Percentiles rank a stretch among this genome's conserved stretches.
phyloP scores from a whole-genome alignment of 495 filamentous ascomycete genomes.

The Daldinia decipiens region DNA sequence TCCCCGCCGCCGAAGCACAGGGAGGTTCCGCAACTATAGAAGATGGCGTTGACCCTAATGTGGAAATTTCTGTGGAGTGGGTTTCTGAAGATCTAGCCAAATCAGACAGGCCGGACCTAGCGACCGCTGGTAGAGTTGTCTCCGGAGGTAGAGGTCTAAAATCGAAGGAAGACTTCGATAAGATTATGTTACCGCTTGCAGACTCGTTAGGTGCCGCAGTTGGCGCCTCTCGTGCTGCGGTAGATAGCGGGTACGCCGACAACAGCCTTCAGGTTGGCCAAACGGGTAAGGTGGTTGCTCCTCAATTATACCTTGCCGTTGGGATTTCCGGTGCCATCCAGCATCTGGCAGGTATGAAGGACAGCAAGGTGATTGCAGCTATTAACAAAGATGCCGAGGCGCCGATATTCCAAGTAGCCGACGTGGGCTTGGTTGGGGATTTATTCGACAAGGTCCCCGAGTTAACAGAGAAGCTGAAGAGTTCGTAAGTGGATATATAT shows the following conservation, averaged over 20 bases:
- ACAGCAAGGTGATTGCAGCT: constrained; percentile 98
- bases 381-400: constrained; percentile 99
- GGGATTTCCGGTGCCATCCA: constrained; percentile 98
- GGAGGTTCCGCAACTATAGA: constrained; percentile 67
- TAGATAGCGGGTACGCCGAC: constrained; percentile 98
- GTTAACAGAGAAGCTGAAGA: constrained; percentile 92
- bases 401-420: constrained; percentile 97
- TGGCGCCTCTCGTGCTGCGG: constrained; percentile 92
- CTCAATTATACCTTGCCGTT: constrained; percentile 92
- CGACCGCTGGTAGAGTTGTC: constrained; percentile 86
- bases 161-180: constrained; percentile 96
- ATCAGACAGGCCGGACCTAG: constrained; percentile 93
- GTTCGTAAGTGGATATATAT: constrained; percentile 56
- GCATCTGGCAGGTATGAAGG: constrained; percentile 99
- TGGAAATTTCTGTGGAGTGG: constrained; percentile 79
- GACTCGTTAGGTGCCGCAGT: constrained; percentile 93
- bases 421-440: constrained; percentile 94
- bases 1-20: constrained; percentile 67
- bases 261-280: constrained; percentile 98
- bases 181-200: constrained; percentile 87
- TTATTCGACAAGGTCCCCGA: constrained; percentile 95
- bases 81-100: constrained; percentile 92
- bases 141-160: constrained; percentile 95
- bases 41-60: constrained; percentile 78
- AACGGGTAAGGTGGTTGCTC: constrained; percentile 97